Evolutionary conservation across 1,284 basidiomycete species (phyloP).

Genomic region (Schizopora paradoxa): DNA sequence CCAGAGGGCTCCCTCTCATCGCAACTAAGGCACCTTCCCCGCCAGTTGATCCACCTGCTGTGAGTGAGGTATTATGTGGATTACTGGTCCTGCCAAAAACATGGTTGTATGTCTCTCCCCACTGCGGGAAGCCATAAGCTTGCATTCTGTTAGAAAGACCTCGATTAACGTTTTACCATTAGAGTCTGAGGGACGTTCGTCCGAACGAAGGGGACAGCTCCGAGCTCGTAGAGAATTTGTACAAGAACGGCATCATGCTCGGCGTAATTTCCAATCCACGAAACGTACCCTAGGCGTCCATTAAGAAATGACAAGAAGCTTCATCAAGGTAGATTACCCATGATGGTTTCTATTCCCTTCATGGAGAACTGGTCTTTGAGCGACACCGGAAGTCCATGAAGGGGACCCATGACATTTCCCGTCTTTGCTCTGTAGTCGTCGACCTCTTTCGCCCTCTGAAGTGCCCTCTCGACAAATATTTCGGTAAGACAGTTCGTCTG

Average conservation of each 20-base stretch:
- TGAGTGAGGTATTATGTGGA: slow-evolving; percentile 49
- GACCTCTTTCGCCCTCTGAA: slow-evolving; percentile 39
- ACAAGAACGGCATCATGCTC: slow-evolving; percentile 36
- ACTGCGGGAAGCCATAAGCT: slow-evolving; percentile 31
- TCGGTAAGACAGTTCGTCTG: slow-evolving; percentile 49
- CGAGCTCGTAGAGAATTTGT: slow-evolving; percentile 35
- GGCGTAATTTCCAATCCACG: slow-evolving; percentile 35
- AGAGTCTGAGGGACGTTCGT: slow-evolving; percentile 46
- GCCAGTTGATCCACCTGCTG: slow-evolving; percentile 51
- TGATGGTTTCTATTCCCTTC: slow-evolving; percentile 52
- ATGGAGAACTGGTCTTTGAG: slow-evolving; percentile 58
- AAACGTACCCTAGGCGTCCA: slow-evolving; percentile 33
- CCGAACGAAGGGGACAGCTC: slow-evolving; percentile 43
- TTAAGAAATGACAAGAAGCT: slow-evolving; percentile 29
- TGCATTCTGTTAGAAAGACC: slow-evolving; percentile 17
- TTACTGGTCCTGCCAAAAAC: slow-evolving; percentile 47
- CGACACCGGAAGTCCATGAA: slow-evolving; percentile 50
- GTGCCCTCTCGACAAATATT: slow-evolving; percentile 42
- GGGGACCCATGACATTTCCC: slow-evolving; percentile 39
- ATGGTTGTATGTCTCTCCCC: slow-evolving; percentile 36
- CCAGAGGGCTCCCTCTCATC: slow-evolving; percentile 58
- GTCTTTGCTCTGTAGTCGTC: slow-evolving; percentile 38
- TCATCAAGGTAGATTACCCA: slow-evolving; percentile 38
- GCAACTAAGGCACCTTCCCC: slow-evolving; percentile 56
- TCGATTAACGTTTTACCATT: slow-evolving; percentile 31